phyloP scores from a whole-genome alignment of 495 filamentous ascomycete genomes.

The Aspergillus kassunensis region DNA sequence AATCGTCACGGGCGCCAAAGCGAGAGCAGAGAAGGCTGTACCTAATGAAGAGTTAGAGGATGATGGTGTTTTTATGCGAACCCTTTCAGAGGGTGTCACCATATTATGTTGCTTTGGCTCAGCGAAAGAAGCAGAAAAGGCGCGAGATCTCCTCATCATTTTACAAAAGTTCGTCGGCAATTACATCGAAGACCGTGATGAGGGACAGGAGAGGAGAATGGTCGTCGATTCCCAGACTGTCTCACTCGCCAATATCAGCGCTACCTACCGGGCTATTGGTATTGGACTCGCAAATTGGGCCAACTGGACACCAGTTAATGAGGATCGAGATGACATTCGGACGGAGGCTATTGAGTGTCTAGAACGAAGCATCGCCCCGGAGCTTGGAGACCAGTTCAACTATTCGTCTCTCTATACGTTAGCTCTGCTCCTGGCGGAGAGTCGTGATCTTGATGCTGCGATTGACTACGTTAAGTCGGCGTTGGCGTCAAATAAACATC shows the following conservation, averaged over 20 bases:
- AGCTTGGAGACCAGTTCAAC: constrained; percentile 56
- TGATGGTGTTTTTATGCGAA: constrained; percentile 68
- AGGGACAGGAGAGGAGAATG: constrained; percentile 26
- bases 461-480: constrained; percentile 71
- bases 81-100: constrained; percentile 70
- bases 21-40: constrained; percentile 71
- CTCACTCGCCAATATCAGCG: constrained; percentile 52
- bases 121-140: constrained; percentile 69
- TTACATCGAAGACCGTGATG: constrained; percentile 31
- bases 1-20: constrained; percentile 75
- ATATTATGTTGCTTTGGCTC: constrained; percentile 80
- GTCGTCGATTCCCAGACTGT: constrained; percentile 35
- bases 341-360: constrained; percentile 69
- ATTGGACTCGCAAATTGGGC: constrained; percentile 84
- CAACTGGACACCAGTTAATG: constrained; percentile 67
- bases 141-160: constrained; percentile 58
- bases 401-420: constrained; percentile 74
- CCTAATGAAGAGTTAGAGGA: constrained; percentile 74
- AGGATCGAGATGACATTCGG: constrained; percentile 63
- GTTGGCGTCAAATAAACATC: constrained; percentile 37
- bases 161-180: constrained; percentile 64
- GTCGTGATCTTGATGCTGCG: constrained; percentile 68
- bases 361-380: constrained; percentile 62
- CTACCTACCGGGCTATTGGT: constrained; percentile 76
- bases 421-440: constrained; percentile 75